These are phyloP conservation scores for Dorcoceras hygrometricum DNA, from an alignment of 257 asterid genomes.

Conservation along the genomic window DNA sequence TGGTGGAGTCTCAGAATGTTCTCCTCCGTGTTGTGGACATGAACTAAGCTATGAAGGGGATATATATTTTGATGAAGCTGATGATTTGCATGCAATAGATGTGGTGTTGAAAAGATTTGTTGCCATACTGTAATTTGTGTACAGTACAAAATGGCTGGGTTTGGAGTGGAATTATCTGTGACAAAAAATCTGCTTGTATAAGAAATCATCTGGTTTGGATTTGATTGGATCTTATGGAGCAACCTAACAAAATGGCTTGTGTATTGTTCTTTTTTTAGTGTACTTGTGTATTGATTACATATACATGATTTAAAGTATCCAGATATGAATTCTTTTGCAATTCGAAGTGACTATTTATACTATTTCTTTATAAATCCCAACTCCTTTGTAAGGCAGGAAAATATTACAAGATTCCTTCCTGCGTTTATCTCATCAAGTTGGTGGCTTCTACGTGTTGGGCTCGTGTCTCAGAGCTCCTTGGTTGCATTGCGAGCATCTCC, in stretches of 20 bases:
- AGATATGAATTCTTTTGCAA: background rate
- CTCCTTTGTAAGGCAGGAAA: too few species aligned
- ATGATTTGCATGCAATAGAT: conserved; percentile 5
- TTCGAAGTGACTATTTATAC: background rate
- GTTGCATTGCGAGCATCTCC: conserved; percentile 14
- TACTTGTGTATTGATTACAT: too few species aligned
- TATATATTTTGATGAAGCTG: background rate
- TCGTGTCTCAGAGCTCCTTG: background rate
- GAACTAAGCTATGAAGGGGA: background rate
- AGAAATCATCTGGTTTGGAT: conserved; percentile 22
- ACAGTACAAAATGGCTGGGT: conserved; percentile 31
- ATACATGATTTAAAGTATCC: background rate
- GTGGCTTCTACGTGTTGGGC: conserved; percentile 13
- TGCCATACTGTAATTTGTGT: conserved; percentile 26
- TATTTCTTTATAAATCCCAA: too few species aligned
- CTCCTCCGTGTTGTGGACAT: background rate
- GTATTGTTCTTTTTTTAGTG: too few species aligned
- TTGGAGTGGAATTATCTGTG: conserved; percentile 20
- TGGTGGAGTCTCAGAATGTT: background rate
- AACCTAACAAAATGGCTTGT: background rate
- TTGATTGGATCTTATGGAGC: background rate
- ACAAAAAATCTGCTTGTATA: conserved; percentile 21
- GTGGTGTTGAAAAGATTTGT: conserved; percentile 23
- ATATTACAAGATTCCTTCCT: too few species aligned
- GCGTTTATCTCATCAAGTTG: background rate